These are phyloP conservation scores for Ilyonectria robusta DNA, from an alignment of 2,329 filamentous ascomycete genomes.

Conservation along the genomic window DNA sequence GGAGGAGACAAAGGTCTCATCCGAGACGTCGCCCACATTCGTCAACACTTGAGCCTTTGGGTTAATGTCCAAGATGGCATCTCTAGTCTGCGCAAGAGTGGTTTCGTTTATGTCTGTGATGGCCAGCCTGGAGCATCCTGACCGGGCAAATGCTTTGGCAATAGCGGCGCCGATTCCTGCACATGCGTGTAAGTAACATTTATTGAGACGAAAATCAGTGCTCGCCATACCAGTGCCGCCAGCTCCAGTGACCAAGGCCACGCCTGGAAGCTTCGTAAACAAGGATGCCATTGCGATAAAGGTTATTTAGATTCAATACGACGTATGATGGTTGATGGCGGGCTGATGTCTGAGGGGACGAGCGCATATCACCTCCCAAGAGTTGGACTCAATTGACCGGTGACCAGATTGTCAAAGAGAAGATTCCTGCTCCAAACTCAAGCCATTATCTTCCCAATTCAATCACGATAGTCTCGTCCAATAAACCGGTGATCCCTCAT, in stretches of 20 bases:
- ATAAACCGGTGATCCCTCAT: neutral
- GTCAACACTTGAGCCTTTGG: constrained; percentile 53
- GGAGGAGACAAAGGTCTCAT: constrained; percentile 59
- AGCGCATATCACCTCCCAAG: neutral
- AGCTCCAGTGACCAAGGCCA: constrained; percentile 63
- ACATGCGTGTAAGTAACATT: neutral
- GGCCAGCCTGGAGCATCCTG: constrained; percentile 65
- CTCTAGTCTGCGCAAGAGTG: constrained; percentile 55
- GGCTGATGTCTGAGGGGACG: neutral
- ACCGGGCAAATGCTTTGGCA: constrained; percentile 63
- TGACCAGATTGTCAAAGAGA: neutral
- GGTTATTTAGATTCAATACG: neutral
- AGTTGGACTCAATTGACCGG: neutral
- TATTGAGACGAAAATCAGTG: neutral
- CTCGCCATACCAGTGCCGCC: constrained; percentile 59
- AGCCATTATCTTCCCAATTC: neutral
- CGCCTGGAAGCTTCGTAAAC: constrained; percentile 56
- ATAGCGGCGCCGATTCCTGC: constrained; percentile 70
- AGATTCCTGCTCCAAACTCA: constrained; percentile 1
- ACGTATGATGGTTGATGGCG: neutral
- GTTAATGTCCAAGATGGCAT: constrained; percentile 51
- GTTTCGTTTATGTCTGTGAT: constrained; percentile 66
- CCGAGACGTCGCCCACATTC: constrained; percentile 62
- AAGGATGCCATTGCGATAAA: constrained; percentile 29
- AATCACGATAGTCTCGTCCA: neutral